These are phyloP conservation scores for Sparassis latifolia DNA, from an alignment of 1,284 basidiomycete genomes.

Conservation along the genomic window DNA sequence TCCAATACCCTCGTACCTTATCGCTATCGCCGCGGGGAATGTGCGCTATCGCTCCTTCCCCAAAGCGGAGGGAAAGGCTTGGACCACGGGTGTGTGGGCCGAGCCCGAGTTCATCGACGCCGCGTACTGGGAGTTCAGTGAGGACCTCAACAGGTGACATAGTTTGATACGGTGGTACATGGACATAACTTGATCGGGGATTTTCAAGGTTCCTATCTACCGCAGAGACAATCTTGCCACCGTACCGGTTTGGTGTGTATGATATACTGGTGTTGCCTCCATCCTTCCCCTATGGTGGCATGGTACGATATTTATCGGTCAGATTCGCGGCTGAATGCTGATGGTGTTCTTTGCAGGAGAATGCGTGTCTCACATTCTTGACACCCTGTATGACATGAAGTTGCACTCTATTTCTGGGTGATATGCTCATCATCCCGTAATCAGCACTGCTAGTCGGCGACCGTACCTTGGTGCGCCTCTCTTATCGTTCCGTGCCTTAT, in stretches of 20 bases:
- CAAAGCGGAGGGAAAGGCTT: conserved; percentile 52
- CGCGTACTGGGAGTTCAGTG: conserved; percentile 84
- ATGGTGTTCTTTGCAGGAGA: conserved; percentile 45
- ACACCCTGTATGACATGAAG: conserved; percentile 68
- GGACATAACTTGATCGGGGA: background rate
- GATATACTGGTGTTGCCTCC: conserved; percentile 91
- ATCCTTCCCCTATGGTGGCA: conserved; percentile 90
- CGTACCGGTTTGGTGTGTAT: conserved; percentile 87
- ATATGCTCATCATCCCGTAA: background rate
- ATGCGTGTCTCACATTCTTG: conserved; percentile 80
- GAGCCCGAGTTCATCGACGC: conserved; percentile 80
- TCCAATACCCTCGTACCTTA: conserved; percentile 80
- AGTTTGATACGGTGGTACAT: background rate
- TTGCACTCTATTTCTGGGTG: background rate
- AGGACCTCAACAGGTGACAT: conserved; percentile 67
- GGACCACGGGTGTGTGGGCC: conserved; percentile 85
- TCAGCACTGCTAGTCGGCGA: conserved; percentile 78
- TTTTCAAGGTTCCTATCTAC: conserved; percentile 59
- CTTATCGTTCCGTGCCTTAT: background rate
- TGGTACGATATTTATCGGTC: conserved; percentile 41
- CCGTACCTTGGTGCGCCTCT: conserved; percentile 55
- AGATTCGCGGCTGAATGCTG: background rate
- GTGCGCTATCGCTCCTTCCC: conserved; percentile 70
- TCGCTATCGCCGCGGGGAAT: conserved; percentile 85
- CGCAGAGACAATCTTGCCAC: conserved; percentile 70